Evolutionary conservation across 192 early-diverging fungal genomes (phyloP), one percentile per base, ranked within the genome.

Genomic region (Coemansia sp.): DNA sequence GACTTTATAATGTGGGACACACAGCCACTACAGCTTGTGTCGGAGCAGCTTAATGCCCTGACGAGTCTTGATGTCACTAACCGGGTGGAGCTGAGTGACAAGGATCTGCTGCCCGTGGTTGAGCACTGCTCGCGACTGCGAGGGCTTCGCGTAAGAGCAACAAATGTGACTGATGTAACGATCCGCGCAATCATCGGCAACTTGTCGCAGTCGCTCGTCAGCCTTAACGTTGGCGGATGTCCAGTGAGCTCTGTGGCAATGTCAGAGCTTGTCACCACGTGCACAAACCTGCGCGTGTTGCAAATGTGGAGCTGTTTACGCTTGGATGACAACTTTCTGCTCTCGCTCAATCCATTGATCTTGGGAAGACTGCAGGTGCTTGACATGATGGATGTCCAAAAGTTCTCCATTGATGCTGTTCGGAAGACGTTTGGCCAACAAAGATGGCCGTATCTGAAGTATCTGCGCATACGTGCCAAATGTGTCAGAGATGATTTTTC

Each of bases 1-100:
- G 76, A 84, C 48, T 84, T 84, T 74, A 84, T 84, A 40, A 84
- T 84, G 81, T 84, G 81, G 81, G 81, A 84, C 47, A 65, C 81
- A 47, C 76, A 84, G 65, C 77, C 81, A 12, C 56, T 84, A 32
- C 77, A 73, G 43, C 39, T 76, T 9, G 77, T 68, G 50, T 63
- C 81, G 11, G 81, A 79, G 53, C 73, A 79, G 48, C 63, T 84
- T 44, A 73, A 58, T 13, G 61, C 68, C 61, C 66, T 84, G 48
- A 64, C 52, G 42, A 74, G 68, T 56, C 70, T 84, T 47, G 81
- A 84, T 54, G 81, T 84, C 56, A 79, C 81, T 2, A 79, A 79
- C 48, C 76, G 81, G 13, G 81, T 84, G 7, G 81, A 84, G 68
- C 77, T 84, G 42, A 67, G 73, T 39, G 81, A 84, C 59, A 59